These are phyloP conservation scores for Pholiota conissans DNA, from an alignment of 768 basidiomycete genomes.

Conservation along the genomic window DNA sequence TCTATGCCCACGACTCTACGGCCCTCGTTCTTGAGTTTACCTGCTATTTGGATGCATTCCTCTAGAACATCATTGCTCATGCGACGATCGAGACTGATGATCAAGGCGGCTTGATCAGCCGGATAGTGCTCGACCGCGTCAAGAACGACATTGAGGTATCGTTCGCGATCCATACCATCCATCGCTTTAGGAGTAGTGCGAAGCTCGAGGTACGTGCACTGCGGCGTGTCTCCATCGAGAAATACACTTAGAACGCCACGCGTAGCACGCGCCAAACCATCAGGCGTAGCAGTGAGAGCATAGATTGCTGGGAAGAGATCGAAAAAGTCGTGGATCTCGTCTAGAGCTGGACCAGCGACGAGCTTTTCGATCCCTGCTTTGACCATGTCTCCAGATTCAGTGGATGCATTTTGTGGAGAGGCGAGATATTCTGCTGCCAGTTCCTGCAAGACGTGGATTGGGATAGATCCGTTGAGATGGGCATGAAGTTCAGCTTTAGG, in stretches of 20 bases:
- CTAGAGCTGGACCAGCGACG: constrained; percentile 40
- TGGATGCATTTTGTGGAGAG: constrained; percentile 23
- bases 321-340: constrained; percentile 74
- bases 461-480: constrained; percentile 85
- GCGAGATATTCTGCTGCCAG: constrained; percentile 49
- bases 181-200: constrained; percentile 75
- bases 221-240: constrained; percentile 45
- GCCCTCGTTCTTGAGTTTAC: constrained; percentile 52
- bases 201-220: constrained; percentile 79
- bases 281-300: constrained; percentile 64
- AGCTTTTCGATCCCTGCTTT: constrained; percentile 32
- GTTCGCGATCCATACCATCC: constrained; percentile 51
- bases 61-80: constrained; percentile 53
- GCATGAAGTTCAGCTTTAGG: constrained; percentile 88
- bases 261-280: constrained; percentile 53
- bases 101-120: constrained; percentile 50
- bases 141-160: constrained; percentile 68
- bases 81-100: constrained; percentile 74
- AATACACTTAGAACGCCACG: constrained; percentile 67
- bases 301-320: constrained; percentile 77
- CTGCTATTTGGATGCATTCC: constrained; percentile 61
- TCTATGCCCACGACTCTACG: constrained; percentile 76
- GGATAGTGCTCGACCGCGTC: constrained; percentile 62
- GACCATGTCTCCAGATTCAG: constrained; percentile 29
- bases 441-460: constrained; percentile 58